These are phyloP conservation scores for Coffea canephora DNA, from an alignment of 257 asterid genomes.

Conservation along the genomic window DNA sequence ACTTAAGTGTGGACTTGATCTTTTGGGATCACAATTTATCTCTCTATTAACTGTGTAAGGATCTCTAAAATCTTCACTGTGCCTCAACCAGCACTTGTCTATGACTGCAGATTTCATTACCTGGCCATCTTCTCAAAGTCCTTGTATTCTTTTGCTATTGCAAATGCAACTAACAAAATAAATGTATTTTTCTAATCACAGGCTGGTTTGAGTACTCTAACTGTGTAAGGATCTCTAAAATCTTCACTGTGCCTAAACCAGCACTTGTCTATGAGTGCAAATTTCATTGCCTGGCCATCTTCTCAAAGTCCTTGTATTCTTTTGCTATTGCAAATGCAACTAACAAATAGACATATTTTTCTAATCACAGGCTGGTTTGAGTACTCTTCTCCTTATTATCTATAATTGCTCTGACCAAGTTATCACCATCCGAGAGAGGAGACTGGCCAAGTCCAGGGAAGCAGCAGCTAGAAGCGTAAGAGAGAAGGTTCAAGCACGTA, in stretches of 20 bases:
- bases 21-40: background rate
- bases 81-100: background rate
- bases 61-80: background rate
- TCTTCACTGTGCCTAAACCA: background rate
- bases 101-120: background rate
- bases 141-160: constrained; percentile 1
- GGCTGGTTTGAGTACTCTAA: background rate
- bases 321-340: background rate
- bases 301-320: constrained; percentile 4
- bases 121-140: background rate
- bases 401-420: constrained; percentile 93
- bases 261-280: background rate
- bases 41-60: background rate
- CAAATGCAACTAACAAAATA: background rate
- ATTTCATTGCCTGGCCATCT: background rate
- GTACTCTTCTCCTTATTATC: constrained; percentile 71
- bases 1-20: background rate
- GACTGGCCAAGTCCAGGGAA: constrained; percentile 82
- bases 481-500: constrained; percentile 79
- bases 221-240: background rate
- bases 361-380: constrained; percentile 67
- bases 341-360: background rate
- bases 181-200: background rate
- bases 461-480: constrained; percentile 82
- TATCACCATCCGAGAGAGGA: constrained; percentile 76